Evolutionary conservation across 2,329 filamentous ascomycete species (phyloP).

Genomic region (Harringtonia lauricola): DNA sequence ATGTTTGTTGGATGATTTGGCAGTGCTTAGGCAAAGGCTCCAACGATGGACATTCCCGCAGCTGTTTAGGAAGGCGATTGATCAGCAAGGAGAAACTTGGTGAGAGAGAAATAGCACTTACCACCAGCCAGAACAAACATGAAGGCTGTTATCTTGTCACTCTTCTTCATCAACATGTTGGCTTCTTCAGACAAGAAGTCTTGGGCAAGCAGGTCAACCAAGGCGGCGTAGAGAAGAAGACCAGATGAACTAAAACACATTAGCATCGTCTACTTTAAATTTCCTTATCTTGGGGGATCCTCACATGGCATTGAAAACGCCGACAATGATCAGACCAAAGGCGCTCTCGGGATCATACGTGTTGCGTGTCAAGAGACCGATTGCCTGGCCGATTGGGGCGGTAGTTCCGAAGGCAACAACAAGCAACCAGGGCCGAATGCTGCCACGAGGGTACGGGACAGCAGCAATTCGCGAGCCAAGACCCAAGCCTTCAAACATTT

Average conservation of each 20-base stretch:
- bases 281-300: slow-evolving; percentile 12
- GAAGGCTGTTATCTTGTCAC: slow-evolving; percentile 43
- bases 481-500: slow-evolving; percentile 58
- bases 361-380: slow-evolving; percentile 44
- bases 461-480: slow-evolving; percentile 61
- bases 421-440: slow-evolving; percentile 47
- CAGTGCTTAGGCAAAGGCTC: slow-evolving; percentile 29
- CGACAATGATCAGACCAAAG: slow-evolving; percentile 53
- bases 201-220: slow-evolving; percentile 53
- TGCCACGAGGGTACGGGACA: slow-evolving; percentile 46
- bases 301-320: slow-evolving; percentile 54
- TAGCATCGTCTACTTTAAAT: background rate
- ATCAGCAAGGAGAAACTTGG: background rate
- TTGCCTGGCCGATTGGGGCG: slow-evolving; percentile 53
- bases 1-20: too few species aligned
- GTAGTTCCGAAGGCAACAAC: slow-evolving; percentile 53
- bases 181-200: slow-evolving; percentile 54
- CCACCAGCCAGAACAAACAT: slow-evolving; percentile 38
- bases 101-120: slow-evolving; percentile 16
- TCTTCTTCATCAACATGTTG: slow-evolving; percentile 34
- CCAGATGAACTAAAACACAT: slow-evolving; percentile 38
- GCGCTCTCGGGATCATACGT: slow-evolving; percentile 52
- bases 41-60: slow-evolving; percentile 33
- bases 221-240: slow-evolving; percentile 48
- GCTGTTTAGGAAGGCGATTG: slow-evolving; percentile 18